phyloP scores from a whole-genome alignment of 2,329 filamentous ascomycete species.

The Pseudogymnoascus sp. region DNA sequence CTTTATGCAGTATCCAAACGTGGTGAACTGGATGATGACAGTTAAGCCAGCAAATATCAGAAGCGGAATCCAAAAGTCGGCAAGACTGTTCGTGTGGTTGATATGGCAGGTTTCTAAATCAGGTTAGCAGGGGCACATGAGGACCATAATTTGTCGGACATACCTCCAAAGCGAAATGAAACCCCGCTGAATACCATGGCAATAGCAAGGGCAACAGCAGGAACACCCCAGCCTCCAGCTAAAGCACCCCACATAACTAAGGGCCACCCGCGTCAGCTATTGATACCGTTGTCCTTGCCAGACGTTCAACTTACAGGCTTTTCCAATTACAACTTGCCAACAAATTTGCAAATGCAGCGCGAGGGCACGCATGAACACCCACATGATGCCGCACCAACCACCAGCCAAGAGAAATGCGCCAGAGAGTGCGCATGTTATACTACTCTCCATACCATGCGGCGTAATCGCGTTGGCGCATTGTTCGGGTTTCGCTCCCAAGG shows the following conservation, averaged over 20 bases:
- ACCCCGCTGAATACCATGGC: slow-evolving; percentile 83
- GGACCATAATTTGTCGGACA: slow-evolving; percentile 28
- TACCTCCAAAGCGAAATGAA: slow-evolving; percentile 83
- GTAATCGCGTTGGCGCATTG: slow-evolving; percentile 89
- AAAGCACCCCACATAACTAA: slow-evolving; percentile 75
- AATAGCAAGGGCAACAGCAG: slow-evolving; percentile 65
- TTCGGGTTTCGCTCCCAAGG: slow-evolving; percentile 68
- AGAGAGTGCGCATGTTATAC: slow-evolving; percentile 76
- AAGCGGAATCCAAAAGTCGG: slow-evolving; percentile 85
- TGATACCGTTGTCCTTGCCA: neutral
- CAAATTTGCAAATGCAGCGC: slow-evolving; percentile 96
- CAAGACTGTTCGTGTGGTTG: slow-evolving; percentile 78
- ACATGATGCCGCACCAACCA: slow-evolving; percentile 77
- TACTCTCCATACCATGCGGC: slow-evolving; percentile 83
- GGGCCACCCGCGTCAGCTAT: neutral
- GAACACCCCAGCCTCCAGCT: slow-evolving; percentile 75
- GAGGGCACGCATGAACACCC: slow-evolving; percentile 84
- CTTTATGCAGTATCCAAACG: slow-evolving; percentile 88
- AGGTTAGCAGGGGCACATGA: slow-evolving; percentile 53
- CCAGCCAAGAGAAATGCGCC: slow-evolving; percentile 81
- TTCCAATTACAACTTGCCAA: slow-evolving; percentile 88
- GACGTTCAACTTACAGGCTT: slow-evolving; percentile 45
- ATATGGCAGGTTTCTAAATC: slow-evolving; percentile 90
- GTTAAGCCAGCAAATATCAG: slow-evolving; percentile 71
- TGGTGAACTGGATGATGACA: slow-evolving; percentile 74